These are phyloP conservation scores for Saccharomycopsis malanga DNA, from an alignment of 805 yeast species.

Conservation along the genomic window DNA sequence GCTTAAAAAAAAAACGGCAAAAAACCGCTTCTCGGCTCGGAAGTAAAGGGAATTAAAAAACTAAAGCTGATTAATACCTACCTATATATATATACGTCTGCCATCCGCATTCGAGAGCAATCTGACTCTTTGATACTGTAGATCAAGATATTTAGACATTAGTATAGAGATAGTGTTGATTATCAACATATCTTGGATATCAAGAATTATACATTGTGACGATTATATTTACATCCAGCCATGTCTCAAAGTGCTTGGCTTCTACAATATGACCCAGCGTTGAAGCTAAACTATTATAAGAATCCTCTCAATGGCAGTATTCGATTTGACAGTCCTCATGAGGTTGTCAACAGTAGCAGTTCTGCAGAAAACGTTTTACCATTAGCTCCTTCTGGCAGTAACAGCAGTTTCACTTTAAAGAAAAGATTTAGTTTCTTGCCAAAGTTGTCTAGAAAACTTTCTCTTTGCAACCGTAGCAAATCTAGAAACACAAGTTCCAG, in stretches of 20 bases:
- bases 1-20: too few relatives aligned
- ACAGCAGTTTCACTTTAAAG: not conserved
- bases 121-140: too few relatives aligned
- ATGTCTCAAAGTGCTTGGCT: too few relatives aligned
- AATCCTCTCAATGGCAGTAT: constrained; percentile 11
- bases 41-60: not conserved
- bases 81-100: too few relatives aligned
- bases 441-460: not conserved
- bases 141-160: too few relatives aligned
- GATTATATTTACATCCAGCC: too few relatives aligned
- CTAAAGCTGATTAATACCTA: too few relatives aligned
- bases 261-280: constrained; percentile 7
- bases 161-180: too few relatives aligned
- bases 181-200: too few relatives aligned
- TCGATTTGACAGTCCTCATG: constrained; percentile 16
- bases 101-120: too few relatives aligned
- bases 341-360: constrained; percentile 4
- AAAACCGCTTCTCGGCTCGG: not conserved
- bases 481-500: not conserved
- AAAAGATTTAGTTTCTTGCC: constrained; percentile 1
- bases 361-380: not conserved
- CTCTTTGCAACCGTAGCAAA: constrained; percentile 1
- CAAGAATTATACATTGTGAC: too few relatives aligned
- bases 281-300: constrained; percentile 12
- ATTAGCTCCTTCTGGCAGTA: not conserved